Evolutionary conservation across 1,284 basidiomycete species (phyloP), one percentile per base, ranked within the genome.

Genomic region (Ustanciosporium gigantosporum): DNA sequence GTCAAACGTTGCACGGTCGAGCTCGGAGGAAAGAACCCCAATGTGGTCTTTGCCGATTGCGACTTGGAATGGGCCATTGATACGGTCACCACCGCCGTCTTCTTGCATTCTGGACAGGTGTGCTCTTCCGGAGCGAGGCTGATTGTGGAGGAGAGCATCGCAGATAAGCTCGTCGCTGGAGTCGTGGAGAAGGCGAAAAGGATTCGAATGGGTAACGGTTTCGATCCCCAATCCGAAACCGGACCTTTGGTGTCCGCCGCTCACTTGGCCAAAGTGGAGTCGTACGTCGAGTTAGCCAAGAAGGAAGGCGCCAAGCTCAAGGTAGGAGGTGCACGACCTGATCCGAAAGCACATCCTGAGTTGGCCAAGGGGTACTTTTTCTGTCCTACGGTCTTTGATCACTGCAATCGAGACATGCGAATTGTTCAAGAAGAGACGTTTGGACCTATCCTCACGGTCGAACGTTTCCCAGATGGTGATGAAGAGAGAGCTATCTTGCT

Each of bases 351-450:
- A 25, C 56, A 62, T 34, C 73, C 74, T 4, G 64, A 75, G 24
- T 46, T 76, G 20, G 59, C 68, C 17, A 64, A 76, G 39, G 76
- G 76, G 25, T 75, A 53, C 65, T 77, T 76, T 44, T 77, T 77
- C 62, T 60, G 70, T 27, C 76, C 76, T 0, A 77, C 76, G 7
- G 69, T 77, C 6, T 46, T 77, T 9, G 76, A 77, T 47, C 49
- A 60, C 22, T 77, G 76, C 52, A 31, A 73, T n/a, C 68, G 75
- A 19, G 46, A 56, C n/a, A 77, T 77, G 75, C 58, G 66, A n/a
- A 73, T 77, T 34, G 75, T 77, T 7, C 68, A 68, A 31, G 74
- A 73, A 31, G 75, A 77, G 53, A 76, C 75, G 4, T 77, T 77
- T 27, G 75, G 70, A 5, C 75, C 75, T 16, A 77, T 77, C 37